A percentile compares a stretch with the other conserved stretches of the same genome.
These are phyloP conservation scores for Talaromyces sp. DNA, from an alignment of 2,329 filamentous ascomycete genomes.

Conservation along the genomic window DNA sequence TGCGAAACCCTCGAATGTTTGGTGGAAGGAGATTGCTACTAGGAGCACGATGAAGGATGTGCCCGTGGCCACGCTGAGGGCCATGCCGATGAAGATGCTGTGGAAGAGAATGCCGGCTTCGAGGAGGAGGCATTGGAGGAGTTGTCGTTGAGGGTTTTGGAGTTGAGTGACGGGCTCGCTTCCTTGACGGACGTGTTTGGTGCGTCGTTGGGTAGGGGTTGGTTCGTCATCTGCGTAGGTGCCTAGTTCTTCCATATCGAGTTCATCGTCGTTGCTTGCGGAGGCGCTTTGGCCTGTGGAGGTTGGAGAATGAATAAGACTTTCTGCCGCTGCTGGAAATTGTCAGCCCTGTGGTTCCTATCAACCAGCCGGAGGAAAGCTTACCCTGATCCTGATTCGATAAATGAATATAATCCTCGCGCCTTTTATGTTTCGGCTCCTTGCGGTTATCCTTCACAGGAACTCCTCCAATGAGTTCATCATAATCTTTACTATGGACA, in stretches of 20 bases:
- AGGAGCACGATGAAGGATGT: conserved; percentile 77
- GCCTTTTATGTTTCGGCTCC: conserved; percentile 22
- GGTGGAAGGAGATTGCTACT: conserved; percentile 77
- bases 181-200: conserved; percentile 25
- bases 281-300: conserved; percentile 14
- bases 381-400: conserved; percentile 13
- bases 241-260: conserved; percentile 58
- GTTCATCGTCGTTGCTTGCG: conserved; percentile 57
- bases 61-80: conserved; percentile 75
- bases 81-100: conserved; percentile 84
- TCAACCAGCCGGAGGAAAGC: background rate
- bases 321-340: conserved; percentile 4
- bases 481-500: conserved; percentile 56
- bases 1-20: conserved; percentile 85
- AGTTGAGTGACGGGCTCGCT: conserved; percentile 33
- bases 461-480: conserved; percentile 41
- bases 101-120: conserved; percentile 84
- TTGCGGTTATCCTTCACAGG: conserved; percentile 16
- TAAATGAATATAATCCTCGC: conserved; percentile 25
- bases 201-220: conserved; percentile 3
- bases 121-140: conserved; percentile 75
- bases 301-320: conserved; percentile 2
- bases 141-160: conserved; percentile 63
- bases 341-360: background rate
- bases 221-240: conserved; percentile 29